These are phyloP conservation scores for Amorphotheca resinae DNA, from an alignment of 495 filamentous ascomycete species.

Conservation along the genomic window DNA sequence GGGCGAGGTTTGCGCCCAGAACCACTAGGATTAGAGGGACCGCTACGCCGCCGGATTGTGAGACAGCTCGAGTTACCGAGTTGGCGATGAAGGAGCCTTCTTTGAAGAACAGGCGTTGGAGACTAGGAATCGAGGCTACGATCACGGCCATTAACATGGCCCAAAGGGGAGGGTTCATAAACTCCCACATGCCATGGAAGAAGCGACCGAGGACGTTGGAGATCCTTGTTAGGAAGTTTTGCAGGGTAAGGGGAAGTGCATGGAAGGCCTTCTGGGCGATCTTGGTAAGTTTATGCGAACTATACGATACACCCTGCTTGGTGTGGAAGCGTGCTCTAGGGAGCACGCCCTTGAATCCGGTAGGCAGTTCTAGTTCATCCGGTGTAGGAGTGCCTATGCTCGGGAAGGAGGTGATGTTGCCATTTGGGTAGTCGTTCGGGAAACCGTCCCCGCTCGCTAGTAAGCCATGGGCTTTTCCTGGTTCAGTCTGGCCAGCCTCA, in stretches of 20 bases:
- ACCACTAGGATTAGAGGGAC: slow-evolving; percentile 96
- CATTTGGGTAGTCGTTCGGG: slow-evolving; percentile 11
- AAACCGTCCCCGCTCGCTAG: slow-evolving; percentile 22
- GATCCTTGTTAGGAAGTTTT: slow-evolving; percentile 37
- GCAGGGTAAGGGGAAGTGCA: slow-evolving; percentile 44
- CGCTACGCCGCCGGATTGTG: slow-evolving; percentile 76
- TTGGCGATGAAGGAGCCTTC: slow-evolving; percentile 85
- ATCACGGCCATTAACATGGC: slow-evolving; percentile 85
- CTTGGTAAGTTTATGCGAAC: slow-evolving; percentile 5
- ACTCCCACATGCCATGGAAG: slow-evolving; percentile 59
- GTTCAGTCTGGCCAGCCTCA: slow-evolving; percentile 15
- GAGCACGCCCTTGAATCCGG: slow-evolving; percentile 16
- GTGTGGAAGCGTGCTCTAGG: slow-evolving; percentile 6
- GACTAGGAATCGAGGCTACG: slow-evolving; percentile 75
- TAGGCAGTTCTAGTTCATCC: slow-evolving; percentile 17
- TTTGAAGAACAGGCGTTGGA: slow-evolving; percentile 79
- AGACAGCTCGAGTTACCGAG: slow-evolving; percentile 79
- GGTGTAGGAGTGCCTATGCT: slow-evolving; percentile 13
- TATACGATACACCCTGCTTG: slow-evolving; percentile 1
- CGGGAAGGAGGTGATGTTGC: slow-evolving; percentile 22
- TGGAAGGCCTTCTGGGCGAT: slow-evolving; percentile 4
- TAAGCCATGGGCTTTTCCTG: slow-evolving; percentile 10
- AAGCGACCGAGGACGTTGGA: slow-evolving; percentile 37
- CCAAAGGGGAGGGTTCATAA: slow-evolving; percentile 98
- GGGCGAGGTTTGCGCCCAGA: slow-evolving; percentile 80